Evolutionary conservation across 2,329 filamentous ascomycete genomes (phyloP).

Genomic region (Kalaharituber pfeilii): DNA sequence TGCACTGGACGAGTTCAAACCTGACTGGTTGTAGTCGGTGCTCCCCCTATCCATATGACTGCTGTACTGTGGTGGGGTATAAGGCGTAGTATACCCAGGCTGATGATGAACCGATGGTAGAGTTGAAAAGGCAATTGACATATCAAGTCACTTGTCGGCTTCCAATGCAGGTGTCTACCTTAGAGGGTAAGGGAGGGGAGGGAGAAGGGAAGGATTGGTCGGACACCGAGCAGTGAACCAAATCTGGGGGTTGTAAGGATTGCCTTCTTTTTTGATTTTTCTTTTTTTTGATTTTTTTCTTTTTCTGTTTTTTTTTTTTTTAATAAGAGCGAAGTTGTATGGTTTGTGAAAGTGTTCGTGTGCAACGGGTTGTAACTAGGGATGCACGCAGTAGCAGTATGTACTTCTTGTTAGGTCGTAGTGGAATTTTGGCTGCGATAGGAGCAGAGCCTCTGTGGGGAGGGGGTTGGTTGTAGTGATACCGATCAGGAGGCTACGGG

Average conservation of each 20-base stretch:
- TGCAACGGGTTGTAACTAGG: not conserved
- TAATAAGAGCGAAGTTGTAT: too few relatives aligned
- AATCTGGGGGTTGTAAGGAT: too few relatives aligned
- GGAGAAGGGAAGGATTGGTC: too few relatives aligned
- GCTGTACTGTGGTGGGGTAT: constrained; percentile 14
- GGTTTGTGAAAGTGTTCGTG: too few relatives aligned
- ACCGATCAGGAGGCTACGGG: not conserved
- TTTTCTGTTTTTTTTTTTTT: too few relatives aligned
- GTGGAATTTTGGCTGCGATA: not conserved
- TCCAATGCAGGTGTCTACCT: not conserved
- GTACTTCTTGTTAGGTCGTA: not conserved
- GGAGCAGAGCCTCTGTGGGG: not conserved
- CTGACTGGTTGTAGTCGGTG: constrained; percentile 55
- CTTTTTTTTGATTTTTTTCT: not conserved
- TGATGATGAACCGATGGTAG: constrained; percentile 1
- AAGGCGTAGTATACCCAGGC: constrained; percentile 2
- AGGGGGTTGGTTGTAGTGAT: too few relatives aligned
- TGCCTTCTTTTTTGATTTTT: not conserved
- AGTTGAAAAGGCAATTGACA: not conserved
- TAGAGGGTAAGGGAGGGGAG: not conserved
- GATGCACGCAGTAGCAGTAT: not conserved
- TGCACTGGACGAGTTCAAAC: constrained; percentile 45
- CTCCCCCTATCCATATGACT: constrained; percentile 43
- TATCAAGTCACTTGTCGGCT: not conserved
- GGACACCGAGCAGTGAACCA: too few relatives aligned